These are phyloP conservation scores for Arthrobotrys conoides DNA, from an alignment of 2,329 filamentous ascomycete genomes.

Conservation along the genomic window DNA sequence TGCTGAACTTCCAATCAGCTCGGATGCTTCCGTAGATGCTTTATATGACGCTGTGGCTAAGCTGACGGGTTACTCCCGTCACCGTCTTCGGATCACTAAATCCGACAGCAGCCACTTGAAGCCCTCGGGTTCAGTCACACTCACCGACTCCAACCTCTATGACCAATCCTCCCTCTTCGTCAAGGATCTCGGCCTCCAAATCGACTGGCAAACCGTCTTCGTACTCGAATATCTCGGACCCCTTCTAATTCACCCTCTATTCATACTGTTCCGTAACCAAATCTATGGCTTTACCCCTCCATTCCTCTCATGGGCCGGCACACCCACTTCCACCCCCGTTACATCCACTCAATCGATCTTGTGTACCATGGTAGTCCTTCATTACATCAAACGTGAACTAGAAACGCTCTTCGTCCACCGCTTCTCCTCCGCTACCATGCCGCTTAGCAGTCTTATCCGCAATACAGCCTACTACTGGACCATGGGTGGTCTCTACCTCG, in stretches of 20 bases:
- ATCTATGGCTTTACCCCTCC: constrained; percentile 76
- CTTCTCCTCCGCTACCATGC: constrained; percentile 96
- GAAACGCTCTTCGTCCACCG: constrained; percentile 96
- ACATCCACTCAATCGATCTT: constrained; percentile 79
- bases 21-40: constrained; percentile 65
- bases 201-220: constrained; percentile 94
- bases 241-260: constrained; percentile 82
- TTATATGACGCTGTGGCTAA: constrained; percentile 74
- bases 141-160: constrained; percentile 71
- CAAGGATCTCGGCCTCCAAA: constrained; percentile 94
- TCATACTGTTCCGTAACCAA: constrained; percentile 78
- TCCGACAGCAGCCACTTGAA: constrained; percentile 70
- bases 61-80: constrained; percentile 72
- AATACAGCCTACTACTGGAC: constrained; percentile 97
- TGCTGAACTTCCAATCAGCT: constrained; percentile 42
- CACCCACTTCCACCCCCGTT: constrained; percentile 72
- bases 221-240: constrained; percentile 95
- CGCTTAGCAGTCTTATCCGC: constrained; percentile 88
- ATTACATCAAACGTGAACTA: constrained; percentile 95
- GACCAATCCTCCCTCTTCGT: constrained; percentile 79
- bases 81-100: constrained; percentile 77
- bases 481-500: constrained; percentile 82
- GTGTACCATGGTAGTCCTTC: constrained; percentile 80
- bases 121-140: constrained; percentile 22
- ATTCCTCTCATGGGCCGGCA: constrained; percentile 66